Percentiles rank a stretch among this genome's conserved stretches.
phyloP scores from a whole-genome alignment of 1,284 basidiomycete species.

The Cystobasidium slooffiae region DNA sequence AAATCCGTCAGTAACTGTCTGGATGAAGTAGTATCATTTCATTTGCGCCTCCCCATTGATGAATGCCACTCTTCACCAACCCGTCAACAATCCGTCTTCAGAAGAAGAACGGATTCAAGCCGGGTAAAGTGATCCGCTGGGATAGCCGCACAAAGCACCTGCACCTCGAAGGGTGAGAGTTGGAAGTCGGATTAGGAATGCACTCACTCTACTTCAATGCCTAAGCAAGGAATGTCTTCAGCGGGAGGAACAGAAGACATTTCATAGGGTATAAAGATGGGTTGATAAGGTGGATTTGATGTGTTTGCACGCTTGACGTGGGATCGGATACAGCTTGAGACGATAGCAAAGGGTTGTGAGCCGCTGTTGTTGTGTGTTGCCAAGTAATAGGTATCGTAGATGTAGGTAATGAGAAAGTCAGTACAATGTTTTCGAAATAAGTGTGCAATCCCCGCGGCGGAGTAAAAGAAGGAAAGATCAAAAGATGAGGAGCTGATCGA shows the following conservation, averaged over 20 bases:
- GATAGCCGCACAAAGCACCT: neutral
- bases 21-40: too few relatives aligned
- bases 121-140: neutral
- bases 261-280: constrained; percentile 52
- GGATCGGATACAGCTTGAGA: constrained; percentile 53
- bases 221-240: constrained; percentile 51
- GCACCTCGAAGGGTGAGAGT: neutral
- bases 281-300: constrained; percentile 46
- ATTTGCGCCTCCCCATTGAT: too few relatives aligned
- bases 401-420: neutral
- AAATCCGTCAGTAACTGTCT: too few relatives aligned
- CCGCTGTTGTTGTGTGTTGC: constrained; percentile 43
- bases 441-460: neutral
- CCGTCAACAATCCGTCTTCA: too few relatives aligned
- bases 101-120: neutral
- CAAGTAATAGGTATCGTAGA: neutral
- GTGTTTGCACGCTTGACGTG: constrained; percentile 48
- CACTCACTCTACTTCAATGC: constrained; percentile 49
- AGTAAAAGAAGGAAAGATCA: neutral
- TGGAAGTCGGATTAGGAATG: neutral
- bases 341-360: constrained; percentile 53
- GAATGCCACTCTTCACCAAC: too few relatives aligned
- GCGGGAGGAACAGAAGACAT: constrained; percentile 48
- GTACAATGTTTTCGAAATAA: neutral
- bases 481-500: neutral